A percentile compares a stretch with the other conserved stretches of the same genome.
Evolutionary conservation across 2,329 filamentous ascomycete species (phyloP).

Genomic region (Fonsecaea pugnacius): DNA sequence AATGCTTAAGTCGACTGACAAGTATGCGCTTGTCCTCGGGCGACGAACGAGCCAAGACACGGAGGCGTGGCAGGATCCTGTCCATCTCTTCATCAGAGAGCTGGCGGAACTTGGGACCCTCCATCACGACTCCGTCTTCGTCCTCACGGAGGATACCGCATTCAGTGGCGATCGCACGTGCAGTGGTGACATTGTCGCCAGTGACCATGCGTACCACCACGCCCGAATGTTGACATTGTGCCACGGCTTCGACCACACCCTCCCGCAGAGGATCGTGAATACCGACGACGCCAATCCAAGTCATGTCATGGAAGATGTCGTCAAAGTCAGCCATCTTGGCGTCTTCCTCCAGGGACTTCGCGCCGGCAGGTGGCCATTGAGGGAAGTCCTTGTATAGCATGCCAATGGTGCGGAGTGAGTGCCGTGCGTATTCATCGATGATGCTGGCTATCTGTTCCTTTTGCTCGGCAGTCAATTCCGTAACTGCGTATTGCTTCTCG

Average conservation of each 20-base stretch:
- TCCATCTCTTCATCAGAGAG: constrained; percentile 65
- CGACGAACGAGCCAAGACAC: constrained; percentile 68
- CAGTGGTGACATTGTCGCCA: constrained; percentile 73
- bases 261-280: constrained; percentile 75
- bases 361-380: constrained; percentile 66
- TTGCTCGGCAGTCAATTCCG: constrained; percentile 36
- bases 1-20: constrained; percentile 64
- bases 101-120: constrained; percentile 69
- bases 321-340: constrained; percentile 67
- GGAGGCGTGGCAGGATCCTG: constrained; percentile 61
- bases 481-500: constrained; percentile 36
- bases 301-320: constrained; percentile 72
- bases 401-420: constrained; percentile 75
- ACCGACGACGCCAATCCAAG: constrained; percentile 72
- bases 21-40: constrained; percentile 70
- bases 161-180: constrained; percentile 72
- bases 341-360: constrained; percentile 64
- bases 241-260: constrained; percentile 70
- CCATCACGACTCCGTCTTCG: constrained; percentile 66
- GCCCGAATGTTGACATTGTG: constrained; percentile 68
- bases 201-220: constrained; percentile 76
- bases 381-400: constrained; percentile 75
- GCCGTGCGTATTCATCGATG: constrained; percentile 50
- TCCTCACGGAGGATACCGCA: constrained; percentile 67
- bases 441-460: constrained; percentile 40